Conservation (phyloP, 345 rosid species). For the Aurinia saxatilis region DNA sequence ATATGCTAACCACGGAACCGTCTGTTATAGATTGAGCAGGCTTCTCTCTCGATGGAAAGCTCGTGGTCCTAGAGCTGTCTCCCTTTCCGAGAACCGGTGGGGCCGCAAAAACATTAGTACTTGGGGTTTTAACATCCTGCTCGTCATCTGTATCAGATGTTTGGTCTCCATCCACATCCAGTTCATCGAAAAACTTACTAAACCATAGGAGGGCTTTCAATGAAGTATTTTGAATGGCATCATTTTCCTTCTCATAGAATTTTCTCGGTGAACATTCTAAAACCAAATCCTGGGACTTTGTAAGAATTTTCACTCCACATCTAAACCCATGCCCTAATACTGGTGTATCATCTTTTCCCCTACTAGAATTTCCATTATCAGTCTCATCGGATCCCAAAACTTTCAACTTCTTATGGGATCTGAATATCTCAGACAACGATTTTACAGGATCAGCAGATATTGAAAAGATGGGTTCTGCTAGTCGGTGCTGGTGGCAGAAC, state of each 20-base stretch:
- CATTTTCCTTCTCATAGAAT: constrained; percentile 56
- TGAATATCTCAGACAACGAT: constrained; percentile 36
- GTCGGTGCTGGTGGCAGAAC: constrained; percentile 80
- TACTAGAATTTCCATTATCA: constrained; percentile 5
- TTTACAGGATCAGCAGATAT: constrained; percentile 30
- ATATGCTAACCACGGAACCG: constrained; percentile 54
- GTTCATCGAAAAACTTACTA: constrained; percentile 47
- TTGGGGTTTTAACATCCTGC: constrained; percentile 32
- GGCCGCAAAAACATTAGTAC: constrained; percentile 21
- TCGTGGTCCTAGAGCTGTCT: constrained; percentile 21
- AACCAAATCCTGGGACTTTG: constrained; percentile 55
- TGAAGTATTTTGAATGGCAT: constrained; percentile 67
- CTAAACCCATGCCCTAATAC: constrained; percentile 35
- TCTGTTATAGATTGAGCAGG: constrained; percentile 32
- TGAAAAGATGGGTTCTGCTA: constrained; percentile 68
- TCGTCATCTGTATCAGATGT: constrained; percentile 32
- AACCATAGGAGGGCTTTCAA: constrained; percentile 73
- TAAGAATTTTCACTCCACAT: constrained; percentile 63
- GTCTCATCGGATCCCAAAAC: constrained; percentile 28
- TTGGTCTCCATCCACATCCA: constrained; percentile 37
- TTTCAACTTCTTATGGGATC: constrained; percentile 49
- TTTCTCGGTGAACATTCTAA: constrained; percentile 57
- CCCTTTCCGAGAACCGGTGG: constrained; percentile 10
- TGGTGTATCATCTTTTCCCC: constrained; percentile 23
- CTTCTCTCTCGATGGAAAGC: constrained; percentile 17